Evolutionary conservation across 495 filamentous ascomycete species (phyloP).

Genomic region (Parathielavia appendiculata): DNA sequence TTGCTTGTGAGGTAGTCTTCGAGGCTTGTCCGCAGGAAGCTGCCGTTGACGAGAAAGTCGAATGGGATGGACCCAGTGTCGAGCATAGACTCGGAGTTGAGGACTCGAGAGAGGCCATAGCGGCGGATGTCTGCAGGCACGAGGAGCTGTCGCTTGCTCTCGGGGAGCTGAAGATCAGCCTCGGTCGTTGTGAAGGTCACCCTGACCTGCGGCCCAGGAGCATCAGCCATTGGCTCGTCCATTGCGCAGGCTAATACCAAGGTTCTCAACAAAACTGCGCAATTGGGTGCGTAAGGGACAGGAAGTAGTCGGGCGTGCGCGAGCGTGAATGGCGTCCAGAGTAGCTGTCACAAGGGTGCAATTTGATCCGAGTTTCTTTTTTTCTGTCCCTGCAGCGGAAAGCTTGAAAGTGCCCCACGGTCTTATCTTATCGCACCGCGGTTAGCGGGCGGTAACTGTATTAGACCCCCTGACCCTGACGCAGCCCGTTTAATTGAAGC

Average conservation of each 20-base stretch:
- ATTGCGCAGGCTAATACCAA: constrained; percentile 15
- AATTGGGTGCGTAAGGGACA: background rate
- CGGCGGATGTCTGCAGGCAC: constrained; percentile 70
- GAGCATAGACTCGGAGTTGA: constrained; percentile 79
- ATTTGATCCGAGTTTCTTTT: constrained; percentile 21
- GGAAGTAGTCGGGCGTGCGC: background rate
- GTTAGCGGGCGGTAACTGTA: constrained; percentile 14
- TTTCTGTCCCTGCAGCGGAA: constrained; percentile 27
- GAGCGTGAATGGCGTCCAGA: background rate
- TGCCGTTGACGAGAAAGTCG: constrained; percentile 91
- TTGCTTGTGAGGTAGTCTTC: constrained; percentile 82
- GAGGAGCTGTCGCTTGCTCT: constrained; percentile 48
- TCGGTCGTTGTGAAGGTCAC: constrained; percentile 56
- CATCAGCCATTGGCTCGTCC: constrained; percentile 27
- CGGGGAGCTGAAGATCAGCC: constrained; percentile 52
- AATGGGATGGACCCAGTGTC: constrained; percentile 80
- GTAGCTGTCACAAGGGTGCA: constrained; percentile 10
- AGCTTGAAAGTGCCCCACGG: constrained; percentile 23
- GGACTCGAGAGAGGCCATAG: constrained; percentile 85
- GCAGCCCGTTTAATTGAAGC: constrained; percentile 10
- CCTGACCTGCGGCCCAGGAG: constrained; percentile 37
- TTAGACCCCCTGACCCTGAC: background rate
- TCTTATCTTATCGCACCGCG: constrained; percentile 31
- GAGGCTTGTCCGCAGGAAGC: constrained; percentile 80
- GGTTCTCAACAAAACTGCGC: background rate